phyloP scores from a whole-genome alignment of 352 stramenopile species.

The Phytopythium kandeliae region DNA sequence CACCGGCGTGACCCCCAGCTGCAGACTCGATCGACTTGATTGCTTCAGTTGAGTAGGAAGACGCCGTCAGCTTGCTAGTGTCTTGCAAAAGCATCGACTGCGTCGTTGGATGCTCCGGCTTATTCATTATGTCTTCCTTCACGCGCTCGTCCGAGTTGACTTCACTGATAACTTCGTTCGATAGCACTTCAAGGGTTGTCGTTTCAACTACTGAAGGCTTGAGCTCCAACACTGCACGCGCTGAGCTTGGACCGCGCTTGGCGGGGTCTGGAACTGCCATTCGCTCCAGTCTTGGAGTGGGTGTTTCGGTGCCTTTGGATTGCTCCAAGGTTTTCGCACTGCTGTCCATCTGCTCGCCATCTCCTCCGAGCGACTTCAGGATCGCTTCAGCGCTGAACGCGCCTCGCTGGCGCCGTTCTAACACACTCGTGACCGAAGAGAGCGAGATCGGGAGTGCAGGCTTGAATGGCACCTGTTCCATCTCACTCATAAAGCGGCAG shows the following conservation, averaged over 20 bases:
- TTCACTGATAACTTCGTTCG: background rate
- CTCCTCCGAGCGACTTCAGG: background rate
- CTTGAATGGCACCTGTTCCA: conserved; percentile 15
- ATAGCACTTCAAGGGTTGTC: background rate
- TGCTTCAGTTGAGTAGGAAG: background rate
- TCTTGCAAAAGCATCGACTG: no score
- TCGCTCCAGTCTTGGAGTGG: background rate
- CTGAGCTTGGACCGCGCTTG: background rate
- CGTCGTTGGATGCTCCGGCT: background rate
- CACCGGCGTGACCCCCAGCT: background rate
- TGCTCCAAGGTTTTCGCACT: no score
- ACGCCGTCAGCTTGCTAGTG: background rate
- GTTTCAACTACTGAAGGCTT: background rate
- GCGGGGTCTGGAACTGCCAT: background rate
- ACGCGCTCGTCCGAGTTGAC: background rate
- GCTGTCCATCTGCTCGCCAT: background rate
- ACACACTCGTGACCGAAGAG: conserved; percentile 13
- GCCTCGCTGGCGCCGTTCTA: conserved; percentile 18
- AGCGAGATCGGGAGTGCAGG: conserved; percentile 13
- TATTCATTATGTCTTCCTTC: background rate
- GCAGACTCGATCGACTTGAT: background rate
- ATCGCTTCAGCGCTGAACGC: background rate
- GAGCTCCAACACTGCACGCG: background rate
- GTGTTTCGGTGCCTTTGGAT: background rate
- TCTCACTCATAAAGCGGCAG: conserved; percentile 8